phyloP scores from a whole-genome alignment of 208 protist genomes.

The Leishmania mexicana region DNA sequence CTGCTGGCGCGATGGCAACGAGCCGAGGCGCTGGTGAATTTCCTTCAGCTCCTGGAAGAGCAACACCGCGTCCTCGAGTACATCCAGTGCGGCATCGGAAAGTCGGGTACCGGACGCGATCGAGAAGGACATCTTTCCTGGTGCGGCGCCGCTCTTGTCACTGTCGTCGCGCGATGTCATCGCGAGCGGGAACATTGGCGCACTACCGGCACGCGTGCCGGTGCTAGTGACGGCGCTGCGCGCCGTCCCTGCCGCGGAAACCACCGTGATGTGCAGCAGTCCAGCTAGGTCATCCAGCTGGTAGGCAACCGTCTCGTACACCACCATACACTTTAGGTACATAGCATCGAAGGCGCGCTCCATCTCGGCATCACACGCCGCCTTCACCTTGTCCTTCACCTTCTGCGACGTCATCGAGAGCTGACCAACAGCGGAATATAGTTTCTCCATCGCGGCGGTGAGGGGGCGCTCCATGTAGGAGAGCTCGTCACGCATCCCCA shows the following conservation, averaged over 20 bases:
- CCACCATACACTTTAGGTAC: conserved; percentile 55
- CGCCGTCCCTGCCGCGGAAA: not conserved
- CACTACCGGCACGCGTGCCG: not conserved
- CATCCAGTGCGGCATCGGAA: conserved; percentile 21
- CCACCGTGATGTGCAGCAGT: conserved; percentile 22
- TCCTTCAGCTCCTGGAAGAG: conserved; percentile 38
- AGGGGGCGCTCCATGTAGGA: conserved; percentile 68
- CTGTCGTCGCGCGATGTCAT: not conserved
- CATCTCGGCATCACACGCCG: conserved; percentile 56
- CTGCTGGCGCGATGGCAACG: conserved; percentile 26
- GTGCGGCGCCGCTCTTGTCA: not conserved
- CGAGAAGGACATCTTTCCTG: conserved; percentile 1
- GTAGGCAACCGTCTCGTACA: conserved; percentile 65
- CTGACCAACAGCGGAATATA: conserved; percentile 39
- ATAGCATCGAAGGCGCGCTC: conserved; percentile 63
- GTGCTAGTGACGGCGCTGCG: not conserved
- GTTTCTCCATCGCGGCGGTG: conserved; percentile 43
- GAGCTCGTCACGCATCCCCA: conserved; percentile 80
- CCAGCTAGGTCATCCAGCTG: conserved; percentile 41
- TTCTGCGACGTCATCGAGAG: conserved; percentile 38
- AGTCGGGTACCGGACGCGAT: conserved; percentile 8
- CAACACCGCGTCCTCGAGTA: conserved; percentile 32
- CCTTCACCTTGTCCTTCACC: conserved; percentile 50
- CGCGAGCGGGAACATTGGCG: not conserved
- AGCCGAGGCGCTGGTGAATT: conserved; percentile 14